A percentile compares a stretch with the other conserved stretches of the same genome.
Conservation (phyloP, 2,329 filamentous ascomycete species). For the Didymella sp. region DNA sequence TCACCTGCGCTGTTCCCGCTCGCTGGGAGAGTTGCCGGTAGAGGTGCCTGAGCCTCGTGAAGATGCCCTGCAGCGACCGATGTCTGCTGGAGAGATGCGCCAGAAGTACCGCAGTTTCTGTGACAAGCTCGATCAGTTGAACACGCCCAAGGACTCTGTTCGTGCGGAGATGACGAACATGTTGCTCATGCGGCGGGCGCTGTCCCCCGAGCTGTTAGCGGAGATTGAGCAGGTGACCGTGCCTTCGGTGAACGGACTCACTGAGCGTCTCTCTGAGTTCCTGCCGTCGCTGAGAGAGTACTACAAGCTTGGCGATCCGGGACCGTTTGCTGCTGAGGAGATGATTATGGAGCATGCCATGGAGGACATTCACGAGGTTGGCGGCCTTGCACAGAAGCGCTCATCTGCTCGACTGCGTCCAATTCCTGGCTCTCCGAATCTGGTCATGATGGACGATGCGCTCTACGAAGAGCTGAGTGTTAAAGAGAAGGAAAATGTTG, state of each 20-base stretch:
- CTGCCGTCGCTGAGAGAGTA: constrained; percentile 54
- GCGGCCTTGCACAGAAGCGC: constrained; percentile 40
- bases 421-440: constrained; percentile 40
- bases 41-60: constrained; percentile 41
- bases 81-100: constrained; percentile 47
- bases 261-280: constrained; percentile 55
- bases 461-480: constrained; percentile 43
- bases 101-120: constrained; percentile 57
- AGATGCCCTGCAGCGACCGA: constrained; percentile 47
- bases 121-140: constrained; percentile 51
- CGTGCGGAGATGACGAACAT: constrained; percentile 22
- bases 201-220: constrained; percentile 52
- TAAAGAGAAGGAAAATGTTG: constrained; percentile 26
- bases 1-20: constrained; percentile 49
- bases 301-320: constrained; percentile 45
- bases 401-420: constrained; percentile 46
- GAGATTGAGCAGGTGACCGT: constrained; percentile 57
- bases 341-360: constrained; percentile 48
- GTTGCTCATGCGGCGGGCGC: constrained; percentile 35
- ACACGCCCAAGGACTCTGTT: constrained; percentile 21
- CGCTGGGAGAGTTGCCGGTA: constrained; percentile 42
- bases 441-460: constrained; percentile 46
- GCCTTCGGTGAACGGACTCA: constrained; percentile 55
- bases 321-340: constrained; percentile 46
- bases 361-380: constrained; percentile 41